Base-by-base conservation (phyloP, 805 yeast species). In the Metschnikowia kofuensis region DNA sequence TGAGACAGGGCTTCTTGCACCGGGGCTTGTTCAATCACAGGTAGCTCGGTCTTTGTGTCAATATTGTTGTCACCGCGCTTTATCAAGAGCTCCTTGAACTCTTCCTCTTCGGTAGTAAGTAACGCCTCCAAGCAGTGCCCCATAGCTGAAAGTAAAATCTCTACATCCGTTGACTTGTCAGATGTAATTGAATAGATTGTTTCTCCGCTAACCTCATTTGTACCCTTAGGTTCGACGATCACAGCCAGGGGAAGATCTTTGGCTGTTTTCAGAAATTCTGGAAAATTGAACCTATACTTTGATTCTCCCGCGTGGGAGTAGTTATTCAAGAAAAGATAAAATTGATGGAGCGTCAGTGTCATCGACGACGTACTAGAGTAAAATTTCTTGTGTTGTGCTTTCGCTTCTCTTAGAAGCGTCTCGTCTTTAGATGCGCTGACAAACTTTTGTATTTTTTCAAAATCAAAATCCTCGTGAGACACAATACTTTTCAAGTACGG, bases 311-410 rank as follows among this genome's bases (percentile, higher is more conserved):
- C 44, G 11, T 44, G 27, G 13, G 50, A 38, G 52, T 69, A 72
- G 48, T 70, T 74, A 57, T 84, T 82, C 36, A 94, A 61, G 9
- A 88, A 68, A 50, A 74, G 75, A 66, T 94, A 97, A 50, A 92
- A 70, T 43, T 90, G 95, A 3, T 83, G 74, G 40, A 92, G 73
- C 0, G 84, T 67, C 1, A 84, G 75, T 0, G 98, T 91, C 87
- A 92, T 78, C 1, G 96, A 87, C 15, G 96, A 87, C 0, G 98
- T 90, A 1, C 97, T 89, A 1, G 95, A 87, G 49, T 78, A 80
- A 61, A 75, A 92, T 48, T 60, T 65, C 62, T 57, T 71, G 38
- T 56, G 57, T 43, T 49, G 54, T 40, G 53, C 49, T 15, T 57
- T 54, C 0, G 92, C 83, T 9, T 85, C 63, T 5, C 70, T 45